Conservation (phyloP, 257 asterid species). For the Solanum chmielewskii region DNA sequence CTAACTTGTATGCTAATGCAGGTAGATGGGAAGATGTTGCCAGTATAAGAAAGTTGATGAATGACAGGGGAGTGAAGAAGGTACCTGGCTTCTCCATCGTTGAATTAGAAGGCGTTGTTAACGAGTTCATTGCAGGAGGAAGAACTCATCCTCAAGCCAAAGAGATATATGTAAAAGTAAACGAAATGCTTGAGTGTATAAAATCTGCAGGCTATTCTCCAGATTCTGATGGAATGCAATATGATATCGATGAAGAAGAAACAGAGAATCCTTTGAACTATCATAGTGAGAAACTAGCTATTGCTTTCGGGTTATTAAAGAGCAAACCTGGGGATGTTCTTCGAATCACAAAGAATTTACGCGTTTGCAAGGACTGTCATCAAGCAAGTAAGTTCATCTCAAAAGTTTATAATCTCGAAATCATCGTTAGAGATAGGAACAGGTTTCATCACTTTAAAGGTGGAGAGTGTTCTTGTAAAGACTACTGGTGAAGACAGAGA, state of each 20-base stretch:
- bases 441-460: constrained; percentile 66
- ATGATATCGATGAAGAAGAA: constrained; percentile 47
- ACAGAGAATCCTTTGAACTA: constrained; percentile 48
- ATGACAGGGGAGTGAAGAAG: constrained; percentile 75
- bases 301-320: constrained; percentile 66
- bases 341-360: constrained; percentile 64
- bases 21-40: constrained; percentile 77
- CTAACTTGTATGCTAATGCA: constrained; percentile 60
- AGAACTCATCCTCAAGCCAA: constrained; percentile 49
- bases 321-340: constrained; percentile 45
- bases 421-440: constrained; percentile 65
- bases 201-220: constrained; percentile 45
- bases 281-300: constrained; percentile 83
- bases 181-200: constrained; percentile 48
- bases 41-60: constrained; percentile 61
- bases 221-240: constrained; percentile 28
- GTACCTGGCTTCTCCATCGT: constrained; percentile 53
- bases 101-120: constrained; percentile 45
- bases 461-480: constrained; percentile 71
- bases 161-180: constrained; percentile 49
- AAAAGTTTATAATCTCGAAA: constrained; percentile 48
- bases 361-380: constrained; percentile 78
- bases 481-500: constrained; percentile 38
- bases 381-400: constrained; percentile 60
- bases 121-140: constrained; percentile 74